Percentiles rank a stretch among this genome's conserved stretches.
Evolutionary conservation across 31 red algal species (phyloP).

Genomic region (Porphyra umbilicalis): DNA sequence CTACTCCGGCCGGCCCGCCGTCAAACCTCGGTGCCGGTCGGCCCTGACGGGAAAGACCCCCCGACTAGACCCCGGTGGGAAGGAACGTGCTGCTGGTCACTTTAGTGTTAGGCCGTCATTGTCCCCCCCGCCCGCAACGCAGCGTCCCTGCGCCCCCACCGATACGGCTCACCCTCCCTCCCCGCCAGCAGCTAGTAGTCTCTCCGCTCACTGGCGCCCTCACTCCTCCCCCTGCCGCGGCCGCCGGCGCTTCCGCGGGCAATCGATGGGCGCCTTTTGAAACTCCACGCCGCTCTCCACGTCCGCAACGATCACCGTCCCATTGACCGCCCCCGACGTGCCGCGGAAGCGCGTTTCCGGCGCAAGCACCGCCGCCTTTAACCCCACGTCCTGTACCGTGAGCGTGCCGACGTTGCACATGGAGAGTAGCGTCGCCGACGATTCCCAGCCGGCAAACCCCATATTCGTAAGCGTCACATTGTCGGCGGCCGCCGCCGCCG

Average conservation of each 20-base stretch:
- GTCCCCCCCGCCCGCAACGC: too few relatives aligned
- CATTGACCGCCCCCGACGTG: not conserved
- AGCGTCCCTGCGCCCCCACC: too few relatives aligned
- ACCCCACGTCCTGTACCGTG: not conserved
- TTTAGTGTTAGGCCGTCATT: too few relatives aligned
- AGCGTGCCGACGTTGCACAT: not conserved
- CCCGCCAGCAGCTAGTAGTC: too few relatives aligned
- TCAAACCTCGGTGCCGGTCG: too few relatives aligned
- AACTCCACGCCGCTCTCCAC: not conserved
- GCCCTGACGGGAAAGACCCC: too few relatives aligned
- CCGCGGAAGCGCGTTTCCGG: not conserved
- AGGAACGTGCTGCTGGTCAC: too few relatives aligned
- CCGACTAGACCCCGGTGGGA: too few relatives aligned
- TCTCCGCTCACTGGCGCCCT: too few relatives aligned
- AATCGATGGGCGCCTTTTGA: not conserved
- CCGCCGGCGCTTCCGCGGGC: not conserved
- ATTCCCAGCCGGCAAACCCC: not conserved
- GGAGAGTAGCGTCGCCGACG: not conserved
- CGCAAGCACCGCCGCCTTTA: not conserved
- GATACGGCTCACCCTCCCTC: too few relatives aligned
- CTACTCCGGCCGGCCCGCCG: too few relatives aligned
- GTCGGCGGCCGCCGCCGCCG: not conserved
- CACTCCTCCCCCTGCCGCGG: not conserved
- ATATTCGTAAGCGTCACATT: not conserved
- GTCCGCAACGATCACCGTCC: not conserved